Conservation (phyloP, 106 monocot species). For the Apostasia shenzhenica region DNA sequence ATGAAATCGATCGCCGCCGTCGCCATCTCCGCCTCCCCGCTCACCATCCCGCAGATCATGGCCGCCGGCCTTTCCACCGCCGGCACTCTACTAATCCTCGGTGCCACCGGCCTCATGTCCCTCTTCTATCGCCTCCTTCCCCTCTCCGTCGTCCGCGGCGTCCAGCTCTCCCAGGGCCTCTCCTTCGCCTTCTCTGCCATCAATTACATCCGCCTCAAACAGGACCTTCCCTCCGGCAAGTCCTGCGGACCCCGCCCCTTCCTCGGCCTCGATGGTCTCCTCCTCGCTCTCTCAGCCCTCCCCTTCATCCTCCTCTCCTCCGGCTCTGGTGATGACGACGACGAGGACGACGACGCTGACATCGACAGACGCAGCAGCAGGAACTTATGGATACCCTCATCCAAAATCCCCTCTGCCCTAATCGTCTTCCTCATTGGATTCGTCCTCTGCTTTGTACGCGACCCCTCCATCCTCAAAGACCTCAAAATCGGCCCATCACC, state of each 20-base stretch:
- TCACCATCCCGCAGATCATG: constrained; percentile 85
- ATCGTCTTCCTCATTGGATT: constrained; percentile 63
- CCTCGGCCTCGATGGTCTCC: constrained; percentile 80
- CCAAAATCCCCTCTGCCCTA: constrained; percentile 53
- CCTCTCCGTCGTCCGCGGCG: constrained; percentile 92
- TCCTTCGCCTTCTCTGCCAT: constrained; percentile 23
- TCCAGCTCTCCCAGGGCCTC: constrained; percentile 83
- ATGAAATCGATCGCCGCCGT: constrained; percentile 99
- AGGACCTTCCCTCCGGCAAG: constrained; percentile 50
- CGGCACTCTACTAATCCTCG: constrained; percentile 62
- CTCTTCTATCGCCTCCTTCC: constrained; percentile 73
- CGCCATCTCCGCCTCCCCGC: constrained; percentile 57
- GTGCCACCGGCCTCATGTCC: constrained; percentile 86
- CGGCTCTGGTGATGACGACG: constrained; percentile 46
- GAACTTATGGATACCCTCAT: neutral
- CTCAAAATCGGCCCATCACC: constrained; percentile 44
- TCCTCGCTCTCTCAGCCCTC: constrained; percentile 71
- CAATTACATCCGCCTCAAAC: constrained; percentile 18
- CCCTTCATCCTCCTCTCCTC: constrained; percentile 59
- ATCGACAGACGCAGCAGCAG: neutral
- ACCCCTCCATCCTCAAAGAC: constrained; percentile 26
- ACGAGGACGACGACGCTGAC: neutral
- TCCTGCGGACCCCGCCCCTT: constrained; percentile 42
- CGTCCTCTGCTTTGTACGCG: constrained; percentile 29
- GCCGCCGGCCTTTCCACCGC: constrained; percentile 79